Percentiles rank a stretch among this genome's conserved stretches.
These are phyloP conservation scores for Alisma plantagoaquatica DNA, from an alignment of 106 monocot genomes.

Conservation along the genomic window DNA sequence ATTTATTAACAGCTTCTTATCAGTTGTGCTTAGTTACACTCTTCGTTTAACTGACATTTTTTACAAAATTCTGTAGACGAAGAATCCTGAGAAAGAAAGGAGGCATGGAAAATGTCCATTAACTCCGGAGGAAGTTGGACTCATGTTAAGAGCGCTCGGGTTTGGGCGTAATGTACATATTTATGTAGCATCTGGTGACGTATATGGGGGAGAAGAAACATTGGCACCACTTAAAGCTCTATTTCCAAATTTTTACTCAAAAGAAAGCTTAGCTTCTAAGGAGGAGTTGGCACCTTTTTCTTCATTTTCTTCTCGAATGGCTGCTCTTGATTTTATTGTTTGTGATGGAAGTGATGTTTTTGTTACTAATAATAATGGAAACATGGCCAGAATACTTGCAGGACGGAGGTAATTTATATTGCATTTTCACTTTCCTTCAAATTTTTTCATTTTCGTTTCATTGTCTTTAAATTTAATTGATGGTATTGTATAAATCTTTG, in stretches of 20 bases:
- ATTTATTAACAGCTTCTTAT: neutral
- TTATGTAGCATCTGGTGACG: slow-evolving; percentile 87
- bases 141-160: slow-evolving; percentile 73
- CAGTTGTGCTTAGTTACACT: too few species aligned
- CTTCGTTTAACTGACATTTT: neutral
- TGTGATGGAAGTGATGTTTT: slow-evolving; percentile 85
- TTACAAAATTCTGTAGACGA: slow-evolving; percentile 24
- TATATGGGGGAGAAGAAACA: slow-evolving; percentile 76
- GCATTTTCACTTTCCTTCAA: neutral
- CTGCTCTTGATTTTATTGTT: slow-evolving; percentile 84
- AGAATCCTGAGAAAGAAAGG: slow-evolving; percentile 68
- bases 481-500: neutral
- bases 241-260: slow-evolving; percentile 75
- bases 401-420: slow-evolving; percentile 95
- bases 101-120: slow-evolving; percentile 85
- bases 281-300: slow-evolving; percentile 62
- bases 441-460: neutral
- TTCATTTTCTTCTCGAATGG: slow-evolving; percentile 82
- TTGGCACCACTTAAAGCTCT: slow-evolving; percentile 79
- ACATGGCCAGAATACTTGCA: slow-evolving; percentile 88
- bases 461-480: neutral
- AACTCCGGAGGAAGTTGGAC: slow-evolving; percentile 79
- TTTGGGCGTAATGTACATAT: slow-evolving; percentile 67
- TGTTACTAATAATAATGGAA: slow-evolving; percentile 90
- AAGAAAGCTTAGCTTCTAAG: slow-evolving; percentile 64